Conservation (phyloP, 148 eudicot genomes). For the Camellia japonica region DNA sequence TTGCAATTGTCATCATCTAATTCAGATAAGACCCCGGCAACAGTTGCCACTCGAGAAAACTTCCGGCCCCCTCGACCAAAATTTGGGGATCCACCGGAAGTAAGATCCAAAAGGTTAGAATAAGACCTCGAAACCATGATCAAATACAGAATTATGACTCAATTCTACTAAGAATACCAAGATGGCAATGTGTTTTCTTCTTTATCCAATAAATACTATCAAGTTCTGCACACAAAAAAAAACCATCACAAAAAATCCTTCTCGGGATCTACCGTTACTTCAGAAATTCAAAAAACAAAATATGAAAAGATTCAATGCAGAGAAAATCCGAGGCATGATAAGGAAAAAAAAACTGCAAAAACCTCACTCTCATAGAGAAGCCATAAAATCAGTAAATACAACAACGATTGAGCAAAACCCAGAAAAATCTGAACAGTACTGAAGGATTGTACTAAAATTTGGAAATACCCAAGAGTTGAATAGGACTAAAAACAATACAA, state of each 20-base stretch:
- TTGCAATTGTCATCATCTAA: conserved; percentile 62
- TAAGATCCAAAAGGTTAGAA: conserved; percentile 73
- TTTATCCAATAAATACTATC: conserved; percentile 12
- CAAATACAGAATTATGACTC: background rate
- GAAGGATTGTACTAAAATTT: background rate
- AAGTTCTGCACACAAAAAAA: conserved; percentile 9
- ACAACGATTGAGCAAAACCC: background rate
- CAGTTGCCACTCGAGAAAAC: conserved; percentile 68
- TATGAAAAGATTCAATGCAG: background rate
- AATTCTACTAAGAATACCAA: conserved; percentile 2
- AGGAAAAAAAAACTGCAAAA: background rate
- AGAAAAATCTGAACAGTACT: background rate
- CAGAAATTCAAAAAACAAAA: background rate
- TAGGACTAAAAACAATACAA: background rate
- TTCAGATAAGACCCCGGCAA: conserved; percentile 67
- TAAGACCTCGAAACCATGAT: conserved; percentile 78
- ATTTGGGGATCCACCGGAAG: conserved; percentile 54
- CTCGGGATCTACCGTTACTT: background rate
- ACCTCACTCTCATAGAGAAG: background rate
- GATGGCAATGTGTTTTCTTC: conserved; percentile 20
- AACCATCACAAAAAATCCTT: background rate
- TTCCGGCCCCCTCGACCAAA: conserved; percentile 50
- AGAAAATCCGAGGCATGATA: background rate
- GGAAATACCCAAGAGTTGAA: background rate
- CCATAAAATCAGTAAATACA: background rate